These are phyloP conservation scores for Aureobasidium sp. DNA, from an alignment of 2,329 filamentous ascomycete genomes.

Conservation along the genomic window DNA sequence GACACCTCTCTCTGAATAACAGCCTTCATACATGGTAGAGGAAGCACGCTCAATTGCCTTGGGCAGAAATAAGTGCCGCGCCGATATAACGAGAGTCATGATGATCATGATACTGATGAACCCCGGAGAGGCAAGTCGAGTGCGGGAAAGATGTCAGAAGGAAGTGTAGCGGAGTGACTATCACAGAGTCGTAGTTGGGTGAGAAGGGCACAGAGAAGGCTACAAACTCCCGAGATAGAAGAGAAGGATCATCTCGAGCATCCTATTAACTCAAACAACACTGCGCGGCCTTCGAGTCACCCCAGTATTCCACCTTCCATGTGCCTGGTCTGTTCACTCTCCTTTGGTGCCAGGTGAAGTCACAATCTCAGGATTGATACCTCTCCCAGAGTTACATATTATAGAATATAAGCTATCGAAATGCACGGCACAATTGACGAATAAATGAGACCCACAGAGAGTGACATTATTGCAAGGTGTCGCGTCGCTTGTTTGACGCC, in stretches of 20 bases:
- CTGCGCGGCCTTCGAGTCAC: too few relatives aligned
- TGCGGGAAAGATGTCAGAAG: background rate
- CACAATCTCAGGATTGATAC: background rate
- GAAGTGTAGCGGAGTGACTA: background rate
- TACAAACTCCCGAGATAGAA: too few relatives aligned
- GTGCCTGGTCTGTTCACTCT: too few relatives aligned
- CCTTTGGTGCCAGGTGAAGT: background rate
- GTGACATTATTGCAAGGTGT: too few relatives aligned
- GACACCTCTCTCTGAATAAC: background rate
- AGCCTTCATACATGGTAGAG: background rate
- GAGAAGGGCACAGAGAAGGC: too few relatives aligned
- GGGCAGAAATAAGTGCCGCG: background rate
- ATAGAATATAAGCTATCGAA: background rate
- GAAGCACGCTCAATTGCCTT: background rate
- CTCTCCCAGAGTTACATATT: background rate
- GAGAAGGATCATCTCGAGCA: background rate
- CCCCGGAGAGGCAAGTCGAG: background rate
- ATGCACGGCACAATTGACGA: background rate
- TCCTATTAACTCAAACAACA: too few relatives aligned
- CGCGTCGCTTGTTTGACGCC: background rate
- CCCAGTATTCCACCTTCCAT: too few relatives aligned
- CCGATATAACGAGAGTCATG: slow-evolving; percentile 4
- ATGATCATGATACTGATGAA: slow-evolving; percentile 1
- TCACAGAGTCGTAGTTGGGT: background rate
- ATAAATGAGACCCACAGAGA: too few relatives aligned